A percentile compares a stretch with the other conserved stretches of the same genome.
Conservation (phyloP, 2,329 filamentous ascomycete species). For the Diplodia corticola region DNA sequence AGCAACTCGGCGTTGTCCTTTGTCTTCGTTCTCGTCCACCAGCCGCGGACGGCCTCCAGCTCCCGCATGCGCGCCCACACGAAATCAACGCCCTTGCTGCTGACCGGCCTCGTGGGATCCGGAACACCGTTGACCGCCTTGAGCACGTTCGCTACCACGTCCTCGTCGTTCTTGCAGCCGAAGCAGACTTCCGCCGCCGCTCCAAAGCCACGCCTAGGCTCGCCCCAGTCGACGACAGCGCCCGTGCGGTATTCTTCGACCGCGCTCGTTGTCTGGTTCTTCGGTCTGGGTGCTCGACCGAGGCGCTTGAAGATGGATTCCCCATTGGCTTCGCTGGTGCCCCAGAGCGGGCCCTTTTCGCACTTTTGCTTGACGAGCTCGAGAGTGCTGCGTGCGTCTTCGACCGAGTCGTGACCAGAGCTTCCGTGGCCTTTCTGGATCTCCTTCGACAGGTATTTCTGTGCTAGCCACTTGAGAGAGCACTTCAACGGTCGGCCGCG, state of each 20-base stretch:
- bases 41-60: slow-evolving; percentile 60
- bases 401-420: slow-evolving; percentile 84
- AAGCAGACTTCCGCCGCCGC: slow-evolving; percentile 57
- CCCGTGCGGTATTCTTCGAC: slow-evolving; percentile 61
- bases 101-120: slow-evolving; percentile 37
- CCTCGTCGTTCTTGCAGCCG: slow-evolving; percentile 58
- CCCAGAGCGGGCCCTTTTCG: slow-evolving; percentile 87
- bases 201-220: slow-evolving; percentile 65
- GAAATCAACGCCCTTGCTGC: slow-evolving; percentile 58
- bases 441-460: slow-evolving; percentile 81
- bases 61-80: slow-evolving; percentile 64
- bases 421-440: slow-evolving; percentile 77
- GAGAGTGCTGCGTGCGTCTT: slow-evolving; percentile 87
- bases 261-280: slow-evolving; percentile 33
- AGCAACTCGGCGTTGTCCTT: slow-evolving; percentile 36
- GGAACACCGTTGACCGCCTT: slow-evolving; percentile 16
- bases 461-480: slow-evolving; percentile 82
- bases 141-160: slow-evolving; percentile 57
- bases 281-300: slow-evolving; percentile 53
- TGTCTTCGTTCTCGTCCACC: slow-evolving; percentile 56
- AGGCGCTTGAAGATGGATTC: slow-evolving; percentile 91
- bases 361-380: slow-evolving; percentile 95
- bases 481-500: slow-evolving; percentile 87
- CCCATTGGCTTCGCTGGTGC: slow-evolving; percentile 71
- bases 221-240: slow-evolving; percentile 87